Conservation (phyloP, 2,329 filamentous ascomycete species). For the Diaporthe sp. region DNA sequence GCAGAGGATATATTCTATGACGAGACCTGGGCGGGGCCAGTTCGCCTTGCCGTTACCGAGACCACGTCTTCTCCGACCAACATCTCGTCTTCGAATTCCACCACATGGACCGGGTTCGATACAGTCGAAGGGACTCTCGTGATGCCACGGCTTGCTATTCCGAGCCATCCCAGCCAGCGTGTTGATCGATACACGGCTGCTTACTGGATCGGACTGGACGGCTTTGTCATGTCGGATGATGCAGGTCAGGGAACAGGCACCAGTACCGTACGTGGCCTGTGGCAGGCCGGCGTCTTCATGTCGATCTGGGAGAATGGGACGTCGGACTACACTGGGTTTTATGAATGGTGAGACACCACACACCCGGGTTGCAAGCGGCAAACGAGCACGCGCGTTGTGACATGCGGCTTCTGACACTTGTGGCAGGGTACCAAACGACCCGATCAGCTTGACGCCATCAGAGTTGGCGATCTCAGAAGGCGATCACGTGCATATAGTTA, state of each 20-base stretch:
- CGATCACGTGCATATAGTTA: constrained; percentile 1
- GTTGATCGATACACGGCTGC: constrained; percentile 21
- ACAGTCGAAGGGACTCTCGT: constrained; percentile 23
- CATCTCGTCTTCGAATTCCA: not conserved
- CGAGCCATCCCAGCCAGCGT: not conserved
- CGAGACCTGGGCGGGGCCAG: constrained; percentile 23
- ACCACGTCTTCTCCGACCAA: not conserved
- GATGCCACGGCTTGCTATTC: constrained; percentile 19
- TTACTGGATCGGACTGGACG: constrained; percentile 31
- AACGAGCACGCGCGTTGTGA: not conserved
- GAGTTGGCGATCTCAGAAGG: constrained; percentile 17
- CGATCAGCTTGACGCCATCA: not conserved
- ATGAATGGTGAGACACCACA: constrained; percentile 11
- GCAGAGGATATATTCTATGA: constrained; percentile 25
- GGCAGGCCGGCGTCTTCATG: constrained; percentile 22
- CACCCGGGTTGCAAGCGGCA: too few species aligned
- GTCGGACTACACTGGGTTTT: constrained; percentile 15
- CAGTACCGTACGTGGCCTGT: constrained; percentile 1
- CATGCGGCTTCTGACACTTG: not conserved
- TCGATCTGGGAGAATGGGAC: constrained; percentile 30
- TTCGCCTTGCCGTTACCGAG: not conserved
- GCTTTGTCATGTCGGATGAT: constrained; percentile 22
- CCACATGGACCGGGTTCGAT: constrained; percentile 2
- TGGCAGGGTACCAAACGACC: constrained; percentile 22
- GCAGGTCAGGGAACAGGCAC: not conserved